Conservation (phyloP, 2,329 filamentous ascomycete genomes). For the Aspergillus fumigatiaffinis region DNA sequence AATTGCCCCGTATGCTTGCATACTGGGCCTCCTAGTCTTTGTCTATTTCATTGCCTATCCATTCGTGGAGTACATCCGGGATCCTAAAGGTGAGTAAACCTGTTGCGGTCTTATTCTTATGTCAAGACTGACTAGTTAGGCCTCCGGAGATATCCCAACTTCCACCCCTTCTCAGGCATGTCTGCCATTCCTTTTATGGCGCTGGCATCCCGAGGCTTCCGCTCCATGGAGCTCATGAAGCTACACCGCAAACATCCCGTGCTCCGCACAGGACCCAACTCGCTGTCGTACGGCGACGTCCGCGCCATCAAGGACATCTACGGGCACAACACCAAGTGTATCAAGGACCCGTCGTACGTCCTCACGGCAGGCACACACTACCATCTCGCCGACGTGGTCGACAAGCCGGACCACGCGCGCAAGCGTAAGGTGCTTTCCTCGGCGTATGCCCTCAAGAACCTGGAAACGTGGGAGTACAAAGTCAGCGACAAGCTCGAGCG, state of each 20-base stretch:
- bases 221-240: slow-evolving; percentile 41
- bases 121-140: slow-evolving; percentile 19
- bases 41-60: slow-evolving; percentile 24
- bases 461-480: slow-evolving; percentile 54
- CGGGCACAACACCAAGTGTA: slow-evolving; percentile 49
- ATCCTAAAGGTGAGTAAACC: slow-evolving; percentile 22
- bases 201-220: slow-evolving; percentile 42
- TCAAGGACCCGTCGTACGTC: slow-evolving; percentile 49
- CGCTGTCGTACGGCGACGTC: slow-evolving; percentile 40
- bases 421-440: slow-evolving; percentile 51
- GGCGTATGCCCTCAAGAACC: slow-evolving; percentile 52
- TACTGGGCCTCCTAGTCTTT: slow-evolving; percentile 17
- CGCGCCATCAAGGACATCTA: slow-evolving; percentile 51
- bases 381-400: slow-evolving; percentile 51
- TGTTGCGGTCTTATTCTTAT: too few species aligned
- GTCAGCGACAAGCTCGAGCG: slow-evolving; percentile 50
- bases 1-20: slow-evolving; percentile 21
- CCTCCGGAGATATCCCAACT: slow-evolving; percentile 46
- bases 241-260: slow-evolving; percentile 47
- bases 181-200: slow-evolving; percentile 47
- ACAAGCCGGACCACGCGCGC: slow-evolving; percentile 50
- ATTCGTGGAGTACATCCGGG: slow-evolving; percentile 24
- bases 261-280: slow-evolving; percentile 46
- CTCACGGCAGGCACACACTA: slow-evolving; percentile 47
- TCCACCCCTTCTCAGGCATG: slow-evolving; percentile 43